Evolutionary conservation across 371 early-diverging fungal genomes (phyloP), one percentile per base, ranked within the genome.

Genomic region (Lichtheimia corymbifera): DNA sequence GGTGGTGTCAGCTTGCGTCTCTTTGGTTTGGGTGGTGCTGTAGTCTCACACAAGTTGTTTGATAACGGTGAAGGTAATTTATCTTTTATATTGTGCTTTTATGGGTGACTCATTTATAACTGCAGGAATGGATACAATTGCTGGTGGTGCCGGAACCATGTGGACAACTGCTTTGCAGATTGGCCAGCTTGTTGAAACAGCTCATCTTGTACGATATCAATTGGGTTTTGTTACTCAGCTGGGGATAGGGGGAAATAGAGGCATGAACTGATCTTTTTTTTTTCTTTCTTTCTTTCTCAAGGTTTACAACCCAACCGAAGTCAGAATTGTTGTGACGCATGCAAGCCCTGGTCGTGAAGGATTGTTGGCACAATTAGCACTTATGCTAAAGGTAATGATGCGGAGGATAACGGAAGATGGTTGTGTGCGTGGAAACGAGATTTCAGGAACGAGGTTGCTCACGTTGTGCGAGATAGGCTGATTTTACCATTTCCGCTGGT

Each of bases 111-210:
- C 42, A 53, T 11, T 40, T 53, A 5, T 57, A 15, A 30, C 20
- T 22, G 9, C 47, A 86, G 86, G 85, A 18, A 65, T 72, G 6
- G 80, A 81, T 30, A 86, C 88, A 4, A 87, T 88, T 68, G 87
- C 88, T 35, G 88, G 88, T 28, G 88, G 88, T 17, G 66, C 76
- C 12, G 88, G 86, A 41, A 84, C 83, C 27, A 86, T 87, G 86
- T 88, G 88, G 88, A 86, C 87, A 6, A 87, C 88, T 7, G 78
- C 86, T 17, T 61, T 88, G 43, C 88, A 88, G 60, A 83, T 88
- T 30, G 88, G 88, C 58, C 83, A 86, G 61, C 63, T 88, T 44
- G 84, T 88, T 15, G 87, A 86, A 30, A 81, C 86, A 4, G 84
- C 88, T 7, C 72, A 78, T 53, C 68, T 68, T 63, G 81, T 83